Percentiles rank a stretch among this genome's conserved stretches.
These are phyloP conservation scores for Musa beccarii DNA, from an alignment of 176 grass and related monocot species.

Conservation along the genomic window DNA sequence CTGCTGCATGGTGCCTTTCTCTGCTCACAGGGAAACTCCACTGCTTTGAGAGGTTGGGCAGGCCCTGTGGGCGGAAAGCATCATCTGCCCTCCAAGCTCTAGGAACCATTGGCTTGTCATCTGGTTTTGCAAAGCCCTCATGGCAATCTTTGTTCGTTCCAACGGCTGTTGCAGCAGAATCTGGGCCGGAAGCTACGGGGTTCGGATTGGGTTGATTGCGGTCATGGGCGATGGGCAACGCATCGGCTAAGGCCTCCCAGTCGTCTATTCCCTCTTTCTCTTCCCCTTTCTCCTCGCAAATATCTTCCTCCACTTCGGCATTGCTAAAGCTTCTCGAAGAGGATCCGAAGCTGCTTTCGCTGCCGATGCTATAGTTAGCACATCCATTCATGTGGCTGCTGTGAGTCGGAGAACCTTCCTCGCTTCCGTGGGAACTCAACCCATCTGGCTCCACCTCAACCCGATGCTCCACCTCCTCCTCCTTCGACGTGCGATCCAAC, in stretches of 20 bases:
- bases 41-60: conserved; percentile 75
- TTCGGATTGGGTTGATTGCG: conserved; percentile 26
- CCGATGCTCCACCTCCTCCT: not conserved
- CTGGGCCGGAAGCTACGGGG: not conserved
- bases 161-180: not conserved
- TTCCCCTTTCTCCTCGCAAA: conserved; percentile 23
- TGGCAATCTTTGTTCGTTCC: conserved; percentile 1
- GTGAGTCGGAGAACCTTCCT: conserved; percentile 17
- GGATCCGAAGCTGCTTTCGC: conserved; percentile 59
- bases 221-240: conserved; percentile 30
- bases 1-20: conserved; percentile 28
- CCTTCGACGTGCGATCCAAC: not conserved
- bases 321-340: conserved; percentile 66
- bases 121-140: conserved; percentile 13
- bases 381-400: conserved; percentile 22
- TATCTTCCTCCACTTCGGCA: conserved; percentile 38
- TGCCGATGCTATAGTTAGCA: conserved; percentile 29
- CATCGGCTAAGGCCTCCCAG: conserved; percentile 86
- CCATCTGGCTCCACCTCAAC: not conserved
- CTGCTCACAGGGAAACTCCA: conserved; percentile 37
- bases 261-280: conserved; percentile 67
- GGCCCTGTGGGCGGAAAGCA: conserved; percentile 61
- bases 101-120: conserved; percentile 24
- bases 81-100: conserved; percentile 81
- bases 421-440: conserved; percentile 3